A percentile compares a stretch with the other conserved stretches of the same genome.
Conservation (phyloP, 495 filamentous ascomycete genomes). For the Symbiotaphrina buchneri region DNA sequence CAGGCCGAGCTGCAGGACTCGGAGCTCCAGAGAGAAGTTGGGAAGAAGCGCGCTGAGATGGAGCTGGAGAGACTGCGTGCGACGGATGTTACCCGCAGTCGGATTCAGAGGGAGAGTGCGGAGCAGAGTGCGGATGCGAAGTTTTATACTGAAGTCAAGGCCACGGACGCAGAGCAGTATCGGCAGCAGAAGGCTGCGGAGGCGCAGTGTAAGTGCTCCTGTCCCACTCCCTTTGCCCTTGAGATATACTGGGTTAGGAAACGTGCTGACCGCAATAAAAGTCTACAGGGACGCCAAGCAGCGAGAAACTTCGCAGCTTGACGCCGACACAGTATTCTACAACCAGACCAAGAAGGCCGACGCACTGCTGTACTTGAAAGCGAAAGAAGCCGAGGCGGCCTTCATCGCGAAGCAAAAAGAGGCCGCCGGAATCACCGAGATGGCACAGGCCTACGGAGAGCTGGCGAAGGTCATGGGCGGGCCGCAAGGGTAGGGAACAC, state of each 20-base stretch:
- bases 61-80: constrained; percentile 60
- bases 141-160: constrained; percentile 7
- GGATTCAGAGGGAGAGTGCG: constrained; percentile 45
- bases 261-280: constrained; percentile 4
- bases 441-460: constrained; percentile 52
- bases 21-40: constrained; percentile 51
- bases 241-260: background rate
- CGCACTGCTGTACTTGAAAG: constrained; percentile 9
- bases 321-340: constrained; percentile 36
- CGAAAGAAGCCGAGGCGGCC: constrained; percentile 36
- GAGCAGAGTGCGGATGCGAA: constrained; percentile 34
- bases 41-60: constrained; percentile 50
- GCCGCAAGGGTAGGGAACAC: constrained; percentile 29
- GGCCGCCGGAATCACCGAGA: constrained; percentile 49
- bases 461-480: constrained; percentile 52
- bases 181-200: constrained; percentile 30
- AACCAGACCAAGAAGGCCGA: constrained; percentile 11
- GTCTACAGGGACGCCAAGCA: constrained; percentile 19
- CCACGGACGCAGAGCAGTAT: constrained; percentile 10
- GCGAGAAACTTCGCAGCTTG: constrained; percentile 23
- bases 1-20: constrained; percentile 49
- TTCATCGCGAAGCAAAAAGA: constrained; percentile 40
- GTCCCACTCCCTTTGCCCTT: background rate
- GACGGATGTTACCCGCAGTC: constrained; percentile 52
- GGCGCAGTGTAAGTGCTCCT: constrained; percentile 30